Evolutionary conservation across 495 filamentous ascomycete genomes (phyloP).

Genomic region (Aspergillus baeticus): DNA sequence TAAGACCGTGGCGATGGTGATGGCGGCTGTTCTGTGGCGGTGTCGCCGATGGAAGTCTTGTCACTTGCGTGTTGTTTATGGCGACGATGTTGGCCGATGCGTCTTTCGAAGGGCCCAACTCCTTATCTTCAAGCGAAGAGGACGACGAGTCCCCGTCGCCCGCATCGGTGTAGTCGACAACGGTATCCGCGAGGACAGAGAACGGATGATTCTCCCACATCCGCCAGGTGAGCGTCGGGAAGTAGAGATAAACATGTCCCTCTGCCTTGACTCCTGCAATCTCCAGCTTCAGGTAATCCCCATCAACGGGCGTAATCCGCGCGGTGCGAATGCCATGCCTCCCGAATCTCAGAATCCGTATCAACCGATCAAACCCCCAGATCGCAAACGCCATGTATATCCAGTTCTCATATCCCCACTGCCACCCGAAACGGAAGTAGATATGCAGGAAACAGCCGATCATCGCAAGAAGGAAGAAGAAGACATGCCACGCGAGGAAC

Average conservation of each 20-base stretch:
- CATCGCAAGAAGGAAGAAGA: background rate
- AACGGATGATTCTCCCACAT: constrained; percentile 10
- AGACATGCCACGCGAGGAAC: constrained; percentile 3
- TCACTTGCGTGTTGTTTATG: too few species aligned
- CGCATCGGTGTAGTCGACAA: too few species aligned
- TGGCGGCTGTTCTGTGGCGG: too few species aligned
- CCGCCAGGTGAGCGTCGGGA: constrained; percentile 4
- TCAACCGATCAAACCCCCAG: constrained; percentile 2
- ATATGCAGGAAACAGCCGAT: constrained; percentile 1
- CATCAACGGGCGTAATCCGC: too few species aligned
- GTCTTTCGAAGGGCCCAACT: too few species aligned
- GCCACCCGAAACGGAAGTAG: background rate
- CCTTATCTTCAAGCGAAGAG: too few species aligned
- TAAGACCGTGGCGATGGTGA: background rate
- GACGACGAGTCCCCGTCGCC: too few species aligned
- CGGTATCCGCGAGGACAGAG: background rate
- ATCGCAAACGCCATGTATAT: constrained; percentile 1
- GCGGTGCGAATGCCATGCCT: background rate
- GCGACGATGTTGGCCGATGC: too few species aligned
- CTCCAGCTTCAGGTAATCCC: too few species aligned
- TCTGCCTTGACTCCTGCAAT: background rate
- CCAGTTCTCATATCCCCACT: constrained; percentile 11
- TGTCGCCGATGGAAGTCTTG: too few species aligned
- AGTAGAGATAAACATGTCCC: constrained; percentile 4
- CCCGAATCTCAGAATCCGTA: background rate